phyloP scores from a whole-genome alignment of 495 filamentous ascomycete species.

The Aspergillus diversus region DNA sequence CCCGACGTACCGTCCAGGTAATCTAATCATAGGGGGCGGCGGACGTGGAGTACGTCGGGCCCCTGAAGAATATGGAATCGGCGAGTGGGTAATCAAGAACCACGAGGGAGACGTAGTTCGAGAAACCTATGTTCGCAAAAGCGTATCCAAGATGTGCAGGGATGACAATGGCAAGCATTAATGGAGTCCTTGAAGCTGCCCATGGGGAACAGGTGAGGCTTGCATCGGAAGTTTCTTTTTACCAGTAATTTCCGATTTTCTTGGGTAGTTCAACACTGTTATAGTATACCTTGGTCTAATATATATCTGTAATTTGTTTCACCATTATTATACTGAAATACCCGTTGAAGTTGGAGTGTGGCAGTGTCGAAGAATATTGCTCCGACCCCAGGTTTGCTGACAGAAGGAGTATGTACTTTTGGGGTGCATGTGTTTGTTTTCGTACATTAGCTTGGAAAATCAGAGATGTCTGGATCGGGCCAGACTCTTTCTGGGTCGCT shows the following conservation, averaged over 20 bases:
- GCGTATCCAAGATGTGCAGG: slow-evolving; percentile 29
- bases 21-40: slow-evolving; percentile 80
- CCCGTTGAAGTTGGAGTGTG: neutral
- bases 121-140: slow-evolving; percentile 60
- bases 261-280: too few species aligned
- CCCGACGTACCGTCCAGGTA: slow-evolving; percentile 72
- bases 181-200: neutral
- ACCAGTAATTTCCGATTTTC: neutral
- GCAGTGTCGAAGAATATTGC: neutral
- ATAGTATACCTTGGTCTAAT: too few species aligned
- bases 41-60: slow-evolving; percentile 69
- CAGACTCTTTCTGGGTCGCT: slow-evolving; percentile 9
- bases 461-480: slow-evolving; percentile 13
- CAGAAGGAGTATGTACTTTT: too few species aligned
- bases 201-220: too few species aligned
- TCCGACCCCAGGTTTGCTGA: neutral
- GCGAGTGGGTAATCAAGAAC: slow-evolving; percentile 70
- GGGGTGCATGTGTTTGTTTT: neutral
- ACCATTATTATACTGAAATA: too few species aligned
- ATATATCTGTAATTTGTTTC: too few species aligned
- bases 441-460: slow-evolving; percentile 14
- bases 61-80: slow-evolving; percentile 64
- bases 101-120: slow-evolving; percentile 68
- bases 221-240: neutral
- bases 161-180: slow-evolving; percentile 7